These are phyloP conservation scores for Labyrinthula sp. DNA, from an alignment of 352 stramenopile species.

Conservation along the genomic window DNA sequence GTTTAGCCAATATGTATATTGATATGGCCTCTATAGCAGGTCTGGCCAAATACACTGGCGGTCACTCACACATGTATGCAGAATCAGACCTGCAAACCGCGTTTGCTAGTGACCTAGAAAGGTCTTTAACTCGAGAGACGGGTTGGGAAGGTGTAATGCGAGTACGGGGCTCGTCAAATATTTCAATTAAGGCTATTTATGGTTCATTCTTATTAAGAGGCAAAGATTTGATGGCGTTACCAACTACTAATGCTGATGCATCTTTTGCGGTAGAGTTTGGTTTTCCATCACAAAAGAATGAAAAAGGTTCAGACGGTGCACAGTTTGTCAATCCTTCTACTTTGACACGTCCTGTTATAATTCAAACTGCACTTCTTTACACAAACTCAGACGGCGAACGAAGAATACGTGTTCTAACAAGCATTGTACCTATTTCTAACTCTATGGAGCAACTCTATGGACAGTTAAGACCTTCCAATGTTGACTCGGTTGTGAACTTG, in stretches of 20 bases:
- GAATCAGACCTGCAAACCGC: conserved; percentile 65
- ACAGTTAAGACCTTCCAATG: conserved; percentile 23
- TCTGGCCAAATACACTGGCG: conserved; percentile 77
- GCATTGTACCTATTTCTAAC: conserved; percentile 20
- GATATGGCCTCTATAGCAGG: conserved; percentile 80
- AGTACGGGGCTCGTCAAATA: conserved; percentile 82
- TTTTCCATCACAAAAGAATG: conserved; percentile 85
- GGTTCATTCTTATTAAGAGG: conserved; percentile 93
- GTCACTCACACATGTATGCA: conserved; percentile 88
- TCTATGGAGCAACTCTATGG: conserved; percentile 27
- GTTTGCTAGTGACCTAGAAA: conserved; percentile 71
- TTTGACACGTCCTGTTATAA: conserved; percentile 44
- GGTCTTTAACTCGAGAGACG: conserved; percentile 69
- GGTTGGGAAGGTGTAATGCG: conserved; percentile 85
- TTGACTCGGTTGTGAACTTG: conserved; percentile 27
- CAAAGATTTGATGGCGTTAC: conserved; percentile 82
- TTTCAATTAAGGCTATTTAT: conserved; percentile 92
- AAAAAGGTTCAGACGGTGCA: conserved; percentile 65
- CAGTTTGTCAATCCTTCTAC: conserved; percentile 4
- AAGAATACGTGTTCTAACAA: conserved; percentile 52
- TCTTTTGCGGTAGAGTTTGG: conserved; percentile 88
- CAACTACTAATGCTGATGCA: conserved; percentile 79
- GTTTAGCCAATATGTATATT: conserved; percentile 69
- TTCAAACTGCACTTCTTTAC: conserved; percentile 90
- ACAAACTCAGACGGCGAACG: conserved; percentile 84